Evolutionary conservation across 768 basidiomycete genomes (phyloP), one percentile per base, ranked within the genome.

Genomic region (Termitomyces sp.): DNA sequence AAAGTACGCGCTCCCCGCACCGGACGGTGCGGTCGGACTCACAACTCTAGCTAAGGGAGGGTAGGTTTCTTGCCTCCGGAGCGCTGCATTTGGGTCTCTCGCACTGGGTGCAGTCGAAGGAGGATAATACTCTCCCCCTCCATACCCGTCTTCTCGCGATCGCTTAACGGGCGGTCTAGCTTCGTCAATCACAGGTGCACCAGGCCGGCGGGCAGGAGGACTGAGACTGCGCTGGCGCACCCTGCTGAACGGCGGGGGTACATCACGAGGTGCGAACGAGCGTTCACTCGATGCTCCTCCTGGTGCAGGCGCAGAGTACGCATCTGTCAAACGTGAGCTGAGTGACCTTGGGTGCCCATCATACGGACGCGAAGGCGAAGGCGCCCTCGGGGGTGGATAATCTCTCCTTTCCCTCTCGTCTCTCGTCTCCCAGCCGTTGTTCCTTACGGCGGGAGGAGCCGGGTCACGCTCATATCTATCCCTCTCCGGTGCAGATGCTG

Each of bases 161-260:
- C 81, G 71, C 56, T 82, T 82, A 49, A 75, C 33, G 2, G 80
- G 78, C 7, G 81, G 81, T 24, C 80, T 72, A 24, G 69, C 24
- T 46, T 79, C 80, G 24, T 78, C 79, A 1, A 69, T 62, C 11
- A 69, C 57, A 3, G 61, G 65, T 15, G 67, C 70, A 0, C 68
- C 39, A 13, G 53, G 65, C 15, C 79, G 67, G 34, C 74, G 67
- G 3, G 71, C 60, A 36, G 76, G 75, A 66, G 76, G 76, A 66
- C 78, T 82, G 4, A 77, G 73, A 58, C 81, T 82, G 44, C 79
- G 73, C 12, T 63, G 73, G n/a, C 81, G 74, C 22, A 80, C 73
- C 5, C 80, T 75, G n/a, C 70, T 71, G 59, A 74, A 77, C 46
- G 62, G 51, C 13, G 65, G 49, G 6, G 56, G 54, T 4, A 58